These are phyloP conservation scores for Boletus sp. DNA, from an alignment of 1,284 basidiomycete species.

Conservation along the genomic window DNA sequence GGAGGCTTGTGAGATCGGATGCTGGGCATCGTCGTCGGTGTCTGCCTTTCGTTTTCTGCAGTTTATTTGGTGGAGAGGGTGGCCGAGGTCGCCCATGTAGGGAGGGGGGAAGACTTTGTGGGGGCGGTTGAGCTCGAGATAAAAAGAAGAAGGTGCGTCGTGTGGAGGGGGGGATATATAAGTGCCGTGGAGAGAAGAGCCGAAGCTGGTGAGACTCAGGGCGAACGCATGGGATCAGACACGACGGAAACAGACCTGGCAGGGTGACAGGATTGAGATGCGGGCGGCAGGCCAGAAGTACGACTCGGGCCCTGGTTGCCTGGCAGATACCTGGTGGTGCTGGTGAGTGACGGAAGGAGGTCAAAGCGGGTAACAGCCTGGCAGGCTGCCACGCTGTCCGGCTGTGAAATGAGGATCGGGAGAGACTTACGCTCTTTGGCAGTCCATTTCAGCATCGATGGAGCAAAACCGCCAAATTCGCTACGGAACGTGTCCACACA, in stretches of 20 bases:
- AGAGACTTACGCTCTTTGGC: constrained; percentile 25
- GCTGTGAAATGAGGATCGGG: constrained; percentile 24
- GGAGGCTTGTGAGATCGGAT: constrained; percentile 13
- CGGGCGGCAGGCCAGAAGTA: background rate
- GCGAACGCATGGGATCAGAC: constrained; percentile 31
- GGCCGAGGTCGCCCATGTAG: constrained; percentile 32
- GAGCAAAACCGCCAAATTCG: constrained; percentile 14
- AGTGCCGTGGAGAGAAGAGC: constrained; percentile 15
- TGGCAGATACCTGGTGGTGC: constrained; percentile 29
- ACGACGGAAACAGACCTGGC: constrained; percentile 30
- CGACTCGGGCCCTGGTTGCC: constrained; percentile 28
- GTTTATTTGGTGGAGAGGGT: constrained; percentile 27
- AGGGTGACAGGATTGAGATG: background rate
- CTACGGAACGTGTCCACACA: constrained; percentile 21
- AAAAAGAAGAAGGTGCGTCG: constrained; percentile 16
- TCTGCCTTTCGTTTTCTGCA: constrained; percentile 35
- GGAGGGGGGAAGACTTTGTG: background rate
- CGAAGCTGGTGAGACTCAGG: constrained; percentile 28
- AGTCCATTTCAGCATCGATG: constrained; percentile 18
- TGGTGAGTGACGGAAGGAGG: constrained; percentile 15
- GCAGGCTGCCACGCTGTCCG: constrained; percentile 35
- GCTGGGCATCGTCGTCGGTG: constrained; percentile 28
- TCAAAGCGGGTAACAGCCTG: constrained; percentile 25
- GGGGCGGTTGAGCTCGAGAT: constrained; percentile 12
- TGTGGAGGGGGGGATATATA: constrained; percentile 24